Base-by-base conservation (phyloP, 2,329 filamentous ascomycete species). In the Alternaria angustiovoidea region DNA sequence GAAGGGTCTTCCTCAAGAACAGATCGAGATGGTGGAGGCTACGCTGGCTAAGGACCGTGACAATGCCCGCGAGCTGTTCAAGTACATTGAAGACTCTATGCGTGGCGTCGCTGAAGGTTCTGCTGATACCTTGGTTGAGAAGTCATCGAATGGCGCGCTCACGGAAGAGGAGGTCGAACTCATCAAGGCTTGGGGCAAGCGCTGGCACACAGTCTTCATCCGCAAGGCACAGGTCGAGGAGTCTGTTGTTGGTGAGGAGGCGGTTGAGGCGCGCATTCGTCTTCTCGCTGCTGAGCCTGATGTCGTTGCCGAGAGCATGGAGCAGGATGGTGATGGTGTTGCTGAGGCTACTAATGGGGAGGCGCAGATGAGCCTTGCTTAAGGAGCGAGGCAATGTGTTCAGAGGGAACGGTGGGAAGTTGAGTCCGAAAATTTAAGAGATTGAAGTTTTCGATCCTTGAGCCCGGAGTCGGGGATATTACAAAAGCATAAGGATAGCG, bases 221-320 rank as follows among this genome's bases (percentile, higher is more conserved):
- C 85, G 95, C 43, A 91, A 93, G 79, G 87, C 87, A 14, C 92
- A 91, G 3, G 92, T 98, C 14, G 94, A 98, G 81, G 93, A 97
- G 79, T 86, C 91, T 0, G 85, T 87, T 61, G 85, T 89, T 18
- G 81, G 82, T 11, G 87, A 88, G 68, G 82, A 82, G 18, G 82
- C 86, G 52, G 80, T 84, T 4, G 79, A 81, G 60, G 82, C 85
- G 11, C 79, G 80, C 48, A 74, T 81, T 57, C 75, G 63, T 57
- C 65, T 77, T 24, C 68, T 78, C 14, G 72, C 69, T 57, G 68
- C 72, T 18, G 67, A 75, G 58, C 64, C 70, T 1, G 73, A 72
- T 14, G 30, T 54, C 20, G 66, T 67, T 49, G 55, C 66, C 2
- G 66, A 73, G 62, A 58, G 47, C 14, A 68, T 71, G 51, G 62